A percentile compares a stretch with the other conserved stretches of the same genome.
phyloP scores from a whole-genome alignment of 768 basidiomycete genomes.

The Boletus reticuloceps region DNA sequence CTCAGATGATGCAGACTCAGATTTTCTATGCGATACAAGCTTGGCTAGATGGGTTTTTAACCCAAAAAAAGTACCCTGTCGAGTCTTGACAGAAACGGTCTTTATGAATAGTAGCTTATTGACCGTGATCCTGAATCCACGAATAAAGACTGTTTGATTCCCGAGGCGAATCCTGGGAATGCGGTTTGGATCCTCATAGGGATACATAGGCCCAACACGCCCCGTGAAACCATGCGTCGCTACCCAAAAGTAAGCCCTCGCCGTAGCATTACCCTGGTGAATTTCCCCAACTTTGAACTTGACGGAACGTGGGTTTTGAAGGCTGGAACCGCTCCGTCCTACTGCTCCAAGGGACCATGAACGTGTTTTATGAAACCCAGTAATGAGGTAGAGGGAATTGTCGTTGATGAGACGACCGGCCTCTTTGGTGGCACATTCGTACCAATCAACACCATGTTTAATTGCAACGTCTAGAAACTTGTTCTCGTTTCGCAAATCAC shows the following conservation, averaged over 20 bases:
- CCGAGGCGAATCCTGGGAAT: neutral
- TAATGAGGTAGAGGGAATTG: neutral
- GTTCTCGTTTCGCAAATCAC: neutral
- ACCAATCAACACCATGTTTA: neutral
- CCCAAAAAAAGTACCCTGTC: neutral
- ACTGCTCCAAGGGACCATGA: no score
- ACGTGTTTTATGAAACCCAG: neutral
- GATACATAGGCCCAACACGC: neutral
- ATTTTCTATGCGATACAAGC: no score
- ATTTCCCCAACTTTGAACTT: neutral
- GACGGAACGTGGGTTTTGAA: neutral
- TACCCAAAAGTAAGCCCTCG: neutral
- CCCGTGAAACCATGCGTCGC: neutral
- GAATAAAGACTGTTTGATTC: no score
- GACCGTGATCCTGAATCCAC: no score
- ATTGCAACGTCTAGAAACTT: neutral
- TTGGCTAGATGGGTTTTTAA: no score
- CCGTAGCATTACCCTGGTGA: neutral
- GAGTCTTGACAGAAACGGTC: neutral
- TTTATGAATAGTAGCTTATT: no score
- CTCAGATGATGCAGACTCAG: neutral
- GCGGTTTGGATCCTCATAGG: neutral
- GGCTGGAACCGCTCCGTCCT: no score
- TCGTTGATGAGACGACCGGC: neutral
- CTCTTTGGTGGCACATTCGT: neutral